Evolutionary conservation across 116 monocot genomes (phyloP).

Genomic region (Cymodocea nodosa): DNA sequence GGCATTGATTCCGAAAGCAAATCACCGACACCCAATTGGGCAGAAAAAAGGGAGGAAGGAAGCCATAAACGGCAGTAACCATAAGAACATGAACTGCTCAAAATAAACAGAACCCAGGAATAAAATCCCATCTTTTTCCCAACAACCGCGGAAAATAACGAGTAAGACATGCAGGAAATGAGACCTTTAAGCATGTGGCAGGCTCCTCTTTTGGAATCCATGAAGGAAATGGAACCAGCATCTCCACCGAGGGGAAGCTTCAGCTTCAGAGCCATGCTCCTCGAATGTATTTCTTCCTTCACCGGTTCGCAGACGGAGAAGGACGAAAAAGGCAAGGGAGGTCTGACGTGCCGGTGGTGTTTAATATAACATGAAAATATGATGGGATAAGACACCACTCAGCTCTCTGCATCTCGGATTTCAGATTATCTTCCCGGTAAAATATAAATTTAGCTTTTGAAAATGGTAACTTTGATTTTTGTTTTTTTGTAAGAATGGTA

Average conservation of each 20-base stretch:
- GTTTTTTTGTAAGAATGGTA: too few species aligned
- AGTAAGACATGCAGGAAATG: background rate
- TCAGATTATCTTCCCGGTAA: background rate
- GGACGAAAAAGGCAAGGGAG: background rate
- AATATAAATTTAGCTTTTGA: too few species aligned
- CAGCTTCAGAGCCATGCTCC: constrained; percentile 49
- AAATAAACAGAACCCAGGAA: background rate
- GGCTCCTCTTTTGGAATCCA: constrained; percentile 38
- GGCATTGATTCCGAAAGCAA: background rate
- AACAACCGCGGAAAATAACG: background rate
- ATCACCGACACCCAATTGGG: background rate
- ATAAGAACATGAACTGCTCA: too few species aligned
- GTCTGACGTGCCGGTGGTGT: background rate
- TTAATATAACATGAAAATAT: background rate
- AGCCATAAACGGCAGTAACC: background rate
- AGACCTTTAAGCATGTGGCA: constrained; percentile 39
- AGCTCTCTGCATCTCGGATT: background rate
- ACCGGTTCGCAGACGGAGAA: background rate
- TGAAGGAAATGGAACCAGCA: constrained; percentile 40
- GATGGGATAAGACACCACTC: background rate
- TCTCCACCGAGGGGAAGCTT: constrained; percentile 34
- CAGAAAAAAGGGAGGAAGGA: background rate
- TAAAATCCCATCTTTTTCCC: background rate
- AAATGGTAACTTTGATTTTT: too few species aligned
- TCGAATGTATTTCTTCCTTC: too few species aligned